A percentile compares a stretch with the other conserved stretches of the same genome.
Conservation (phyloP, 345 rosid genomes). For the Aurinia saxatilis region DNA sequence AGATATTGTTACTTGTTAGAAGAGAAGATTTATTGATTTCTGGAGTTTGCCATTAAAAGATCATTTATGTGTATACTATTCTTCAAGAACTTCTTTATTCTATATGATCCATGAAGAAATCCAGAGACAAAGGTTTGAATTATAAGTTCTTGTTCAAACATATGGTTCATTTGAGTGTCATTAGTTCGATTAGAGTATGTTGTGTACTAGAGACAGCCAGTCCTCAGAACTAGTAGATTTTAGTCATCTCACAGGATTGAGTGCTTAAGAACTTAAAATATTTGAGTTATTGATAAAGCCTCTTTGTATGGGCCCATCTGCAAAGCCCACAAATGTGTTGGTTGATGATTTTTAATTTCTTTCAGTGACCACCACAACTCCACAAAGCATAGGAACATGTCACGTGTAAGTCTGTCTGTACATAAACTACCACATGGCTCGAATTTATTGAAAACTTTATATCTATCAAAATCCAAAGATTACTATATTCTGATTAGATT, state of each 20-base stretch:
- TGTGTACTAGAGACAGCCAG: no score
- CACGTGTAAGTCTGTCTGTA: slow-evolving; percentile 8
- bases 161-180: not conserved
- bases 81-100: no score
- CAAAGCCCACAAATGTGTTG: not conserved
- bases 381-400: slow-evolving; percentile 9
- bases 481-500: not conserved
- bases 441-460: not conserved
- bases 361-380: not conserved
- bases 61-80: not conserved
- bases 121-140: not conserved
- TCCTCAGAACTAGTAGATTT: not conserved
- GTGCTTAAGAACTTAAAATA: not conserved
- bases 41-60: not conserved
- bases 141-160: not conserved
- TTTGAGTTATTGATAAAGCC: not conserved
- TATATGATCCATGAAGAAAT: no score
- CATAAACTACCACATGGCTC: slow-evolving; percentile 16
- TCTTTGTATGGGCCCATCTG: not conserved
- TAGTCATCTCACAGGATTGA: no score
- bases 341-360: not conserved
- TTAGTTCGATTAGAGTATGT: no score
- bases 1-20: not conserved
- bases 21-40: not conserved
- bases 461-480: not conserved